These are phyloP conservation scores for Aspergillus fischeri DNA, from an alignment of 2,329 filamentous ascomycete genomes.

Conservation along the genomic window DNA sequence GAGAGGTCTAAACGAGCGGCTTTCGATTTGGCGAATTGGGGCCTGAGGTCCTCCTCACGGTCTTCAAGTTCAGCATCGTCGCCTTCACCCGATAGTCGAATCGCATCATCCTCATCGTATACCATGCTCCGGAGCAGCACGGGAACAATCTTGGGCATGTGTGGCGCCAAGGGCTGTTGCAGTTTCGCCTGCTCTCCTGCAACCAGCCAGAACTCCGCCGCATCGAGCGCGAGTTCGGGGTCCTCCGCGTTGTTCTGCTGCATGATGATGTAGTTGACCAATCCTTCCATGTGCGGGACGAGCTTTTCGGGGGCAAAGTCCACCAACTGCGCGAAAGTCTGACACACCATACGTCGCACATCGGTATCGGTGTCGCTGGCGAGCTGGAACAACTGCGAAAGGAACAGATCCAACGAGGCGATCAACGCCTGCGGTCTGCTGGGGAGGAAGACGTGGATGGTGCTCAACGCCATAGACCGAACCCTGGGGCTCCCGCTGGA, in stretches of 20 bases:
- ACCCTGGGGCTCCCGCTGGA: constrained; percentile 72
- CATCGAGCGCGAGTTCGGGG: constrained; percentile 85
- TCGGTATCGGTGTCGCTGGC: constrained; percentile 73
- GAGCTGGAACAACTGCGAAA: constrained; percentile 78
- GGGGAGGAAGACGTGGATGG: constrained; percentile 88
- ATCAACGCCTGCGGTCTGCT: constrained; percentile 79
- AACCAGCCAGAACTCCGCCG: constrained; percentile 95
- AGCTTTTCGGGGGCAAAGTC: constrained; percentile 89
- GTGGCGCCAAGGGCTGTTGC: constrained; percentile 70
- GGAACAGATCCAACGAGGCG: constrained; percentile 72
- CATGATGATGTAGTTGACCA: constrained; percentile 88
- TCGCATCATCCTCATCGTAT: constrained; percentile 90
- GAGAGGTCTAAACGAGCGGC: constrained; percentile 56
- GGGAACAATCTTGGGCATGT: constrained; percentile 79
- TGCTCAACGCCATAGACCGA: constrained; percentile 71
- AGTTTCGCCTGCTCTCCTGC: constrained; percentile 82
- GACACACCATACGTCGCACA: constrained; percentile 87
- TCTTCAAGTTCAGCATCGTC: constrained; percentile 92
- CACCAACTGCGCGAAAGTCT: constrained; percentile 86
- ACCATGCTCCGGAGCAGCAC: constrained; percentile 93
- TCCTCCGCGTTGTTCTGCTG: constrained; percentile 82
- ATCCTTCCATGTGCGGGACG: constrained; percentile 75
- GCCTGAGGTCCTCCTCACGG: constrained; percentile 83
- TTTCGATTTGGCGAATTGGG: constrained; percentile 76
- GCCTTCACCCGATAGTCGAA: constrained; percentile 74